These are phyloP conservation scores for Hypoxylon sp. DNA, from an alignment of 2,329 filamentous ascomycete species.

Conservation along the genomic window DNA sequence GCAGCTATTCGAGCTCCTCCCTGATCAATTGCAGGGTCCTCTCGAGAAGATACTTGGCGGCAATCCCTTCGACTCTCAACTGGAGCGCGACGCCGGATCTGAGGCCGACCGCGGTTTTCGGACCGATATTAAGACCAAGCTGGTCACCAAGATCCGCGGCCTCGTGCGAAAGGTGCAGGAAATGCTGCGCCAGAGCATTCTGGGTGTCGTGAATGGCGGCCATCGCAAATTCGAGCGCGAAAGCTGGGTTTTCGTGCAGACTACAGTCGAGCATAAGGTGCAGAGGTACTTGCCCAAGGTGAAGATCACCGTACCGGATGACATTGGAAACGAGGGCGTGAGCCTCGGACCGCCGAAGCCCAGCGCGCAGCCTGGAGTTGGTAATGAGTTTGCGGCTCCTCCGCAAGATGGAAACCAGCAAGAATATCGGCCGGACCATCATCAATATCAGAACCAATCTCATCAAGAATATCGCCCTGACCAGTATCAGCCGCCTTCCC, in stretches of 20 bases:
- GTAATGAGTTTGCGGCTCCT: conserved; percentile 3
- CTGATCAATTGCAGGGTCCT: conserved; percentile 6
- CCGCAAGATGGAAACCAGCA: conserved; percentile 4
- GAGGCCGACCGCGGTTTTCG: conserved; percentile 7
- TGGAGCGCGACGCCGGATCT: conserved; percentile 13
- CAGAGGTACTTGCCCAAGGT: conserved; percentile 15
- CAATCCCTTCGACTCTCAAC: conserved; percentile 15
- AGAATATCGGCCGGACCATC: not conserved
- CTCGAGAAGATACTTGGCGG: conserved; percentile 16
- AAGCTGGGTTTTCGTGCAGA: conserved; percentile 13
- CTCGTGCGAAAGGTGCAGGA: conserved; percentile 14
- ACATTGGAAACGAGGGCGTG: conserved; percentile 12
- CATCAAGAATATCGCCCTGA: conserved; percentile 14
- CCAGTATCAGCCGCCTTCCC: conserved; percentile 6
- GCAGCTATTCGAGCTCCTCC: conserved; percentile 9
- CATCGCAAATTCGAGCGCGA: conserved; percentile 13
- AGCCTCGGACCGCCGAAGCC: conserved; percentile 8
- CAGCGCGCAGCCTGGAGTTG: not conserved
- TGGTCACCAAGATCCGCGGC: conserved; percentile 9
- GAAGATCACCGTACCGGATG: conserved; percentile 17
- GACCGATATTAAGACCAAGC: conserved; percentile 10
- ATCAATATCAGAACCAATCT: conserved; percentile 9
- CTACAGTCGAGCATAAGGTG: conserved; percentile 10
- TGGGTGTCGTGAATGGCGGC: conserved; percentile 5
- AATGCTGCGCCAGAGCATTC: conserved; percentile 13